These are phyloP conservation scores for Aspergillus panamensis DNA, from an alignment of 495 filamentous ascomycete genomes.

Conservation along the genomic window DNA sequence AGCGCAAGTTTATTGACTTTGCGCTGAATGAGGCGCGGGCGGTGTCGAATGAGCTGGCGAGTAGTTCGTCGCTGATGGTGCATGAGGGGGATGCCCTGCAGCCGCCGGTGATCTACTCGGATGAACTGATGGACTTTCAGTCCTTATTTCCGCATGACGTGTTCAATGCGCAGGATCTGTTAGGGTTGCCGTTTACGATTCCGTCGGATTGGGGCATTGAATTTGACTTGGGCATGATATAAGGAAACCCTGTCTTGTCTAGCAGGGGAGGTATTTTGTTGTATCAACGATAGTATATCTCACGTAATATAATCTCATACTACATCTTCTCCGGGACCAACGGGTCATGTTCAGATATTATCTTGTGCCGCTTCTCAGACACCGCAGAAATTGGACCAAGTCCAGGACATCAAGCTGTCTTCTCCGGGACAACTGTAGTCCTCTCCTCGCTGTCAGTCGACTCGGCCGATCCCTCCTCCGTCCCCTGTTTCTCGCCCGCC, in stretches of 20 bases:
- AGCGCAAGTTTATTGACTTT: background rate
- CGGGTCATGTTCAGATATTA: background rate
- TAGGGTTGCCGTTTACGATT: background rate
- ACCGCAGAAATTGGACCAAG: background rate
- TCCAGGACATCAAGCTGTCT: background rate
- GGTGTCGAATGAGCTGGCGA: background rate
- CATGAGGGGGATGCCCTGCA: background rate
- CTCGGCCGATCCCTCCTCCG: background rate
- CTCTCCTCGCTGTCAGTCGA: background rate
- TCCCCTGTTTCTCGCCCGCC: background rate
- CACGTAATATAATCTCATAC: background rate
- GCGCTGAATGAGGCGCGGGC: background rate
- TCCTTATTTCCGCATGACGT: background rate
- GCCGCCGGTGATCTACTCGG: background rate
- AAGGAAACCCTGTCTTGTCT: background rate
- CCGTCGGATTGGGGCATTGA: background rate
- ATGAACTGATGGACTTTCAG: background rate
- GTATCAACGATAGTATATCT: background rate
- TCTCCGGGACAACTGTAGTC: background rate
- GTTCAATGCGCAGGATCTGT: background rate
- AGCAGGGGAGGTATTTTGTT: background rate
- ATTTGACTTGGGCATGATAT: background rate
- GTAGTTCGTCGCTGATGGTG: background rate
- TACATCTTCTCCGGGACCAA: background rate
- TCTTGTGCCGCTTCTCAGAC: background rate